phyloP scores from a whole-genome alignment of 129 eudicot species.

The Calendula officinalis region DNA sequence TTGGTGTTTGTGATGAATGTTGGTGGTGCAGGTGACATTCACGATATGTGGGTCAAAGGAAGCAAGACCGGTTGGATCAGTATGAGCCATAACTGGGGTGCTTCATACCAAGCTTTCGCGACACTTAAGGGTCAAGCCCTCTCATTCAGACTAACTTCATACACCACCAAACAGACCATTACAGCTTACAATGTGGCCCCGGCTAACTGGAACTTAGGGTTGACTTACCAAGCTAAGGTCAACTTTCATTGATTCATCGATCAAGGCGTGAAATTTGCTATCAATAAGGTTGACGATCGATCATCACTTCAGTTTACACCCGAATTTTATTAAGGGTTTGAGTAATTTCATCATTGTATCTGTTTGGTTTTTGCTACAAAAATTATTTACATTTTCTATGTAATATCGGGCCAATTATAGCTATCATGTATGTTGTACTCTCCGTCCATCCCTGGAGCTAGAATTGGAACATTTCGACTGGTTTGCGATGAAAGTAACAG shows the following conservation, averaged over 20 bases:
- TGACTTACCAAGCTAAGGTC: slow-evolving; percentile 50
- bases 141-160: slow-evolving; percentile 68
- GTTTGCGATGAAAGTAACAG: slow-evolving; percentile 7
- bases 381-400: no score
- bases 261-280: background rate
- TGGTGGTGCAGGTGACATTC: slow-evolving; percentile 74
- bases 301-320: slow-evolving; percentile 2
- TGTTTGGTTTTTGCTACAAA: slow-evolving; percentile 1
- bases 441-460: slow-evolving; percentile 18
- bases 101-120: slow-evolving; percentile 77
- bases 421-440: no score
- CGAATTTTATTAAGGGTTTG: slow-evolving; percentile 3
- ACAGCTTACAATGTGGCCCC: slow-evolving; percentile 74
- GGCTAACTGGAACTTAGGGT: slow-evolving; percentile 61
- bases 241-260: slow-evolving; percentile 53
- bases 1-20: slow-evolving; percentile 84
- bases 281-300: background rate
- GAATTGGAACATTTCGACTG: slow-evolving; percentile 9
- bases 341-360: background rate
- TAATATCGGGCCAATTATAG: background rate
- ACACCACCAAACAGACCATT: slow-evolving; percentile 55
- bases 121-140: slow-evolving; percentile 65
- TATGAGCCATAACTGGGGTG: slow-evolving; percentile 99
- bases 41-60: slow-evolving; percentile 74
- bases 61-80: slow-evolving; percentile 65